Percentiles rank a stretch among this genome's conserved stretches.
Evolutionary conservation across 1,284 basidiomycete genomes (phyloP).

Genomic region (Apiotrichum brassicae): DNA sequence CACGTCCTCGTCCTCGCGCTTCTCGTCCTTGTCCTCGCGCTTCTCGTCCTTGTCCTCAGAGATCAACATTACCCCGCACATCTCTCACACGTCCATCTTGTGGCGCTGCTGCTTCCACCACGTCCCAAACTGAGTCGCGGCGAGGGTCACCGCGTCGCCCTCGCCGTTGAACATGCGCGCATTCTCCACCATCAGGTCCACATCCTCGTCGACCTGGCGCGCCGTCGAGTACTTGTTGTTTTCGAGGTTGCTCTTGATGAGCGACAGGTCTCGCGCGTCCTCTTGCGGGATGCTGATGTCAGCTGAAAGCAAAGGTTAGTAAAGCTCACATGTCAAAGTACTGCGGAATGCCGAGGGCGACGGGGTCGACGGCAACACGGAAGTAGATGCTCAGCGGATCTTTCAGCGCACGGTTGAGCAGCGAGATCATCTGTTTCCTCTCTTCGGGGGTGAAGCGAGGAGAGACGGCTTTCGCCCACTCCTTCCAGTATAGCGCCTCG

Average conservation of each 20-base stretch:
- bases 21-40: no score
- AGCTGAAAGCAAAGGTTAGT: no score
- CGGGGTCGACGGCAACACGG: slow-evolving; percentile 58
- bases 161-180: slow-evolving; percentile 41
- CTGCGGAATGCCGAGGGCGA: slow-evolving; percentile 33
- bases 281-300: slow-evolving; percentile 44
- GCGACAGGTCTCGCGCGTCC: slow-evolving; percentile 77
- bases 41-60: no score
- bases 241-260: slow-evolving; percentile 77
- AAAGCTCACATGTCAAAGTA: slow-evolving; percentile 45
- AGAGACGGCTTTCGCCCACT: slow-evolving; percentile 76
- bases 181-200: slow-evolving; percentile 45
- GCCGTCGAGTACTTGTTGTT: slow-evolving; percentile 27
- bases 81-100: slow-evolving; percentile 30
- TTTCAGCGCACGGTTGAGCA: slow-evolving; percentile 66
- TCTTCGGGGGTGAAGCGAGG: slow-evolving; percentile 70
- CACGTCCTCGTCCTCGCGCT: no score
- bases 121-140: slow-evolving; percentile 29
- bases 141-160: slow-evolving; percentile 28
- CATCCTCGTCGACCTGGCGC: slow-evolving; percentile 40
- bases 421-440: slow-evolving; percentile 67
- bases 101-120: slow-evolving; percentile 37
- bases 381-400: slow-evolving; percentile 73
- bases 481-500: slow-evolving; percentile 70
- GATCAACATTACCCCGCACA: no score